Conservation (phyloP, 768 basidiomycete genomes). For the Glaciozyma martinii region DNA sequence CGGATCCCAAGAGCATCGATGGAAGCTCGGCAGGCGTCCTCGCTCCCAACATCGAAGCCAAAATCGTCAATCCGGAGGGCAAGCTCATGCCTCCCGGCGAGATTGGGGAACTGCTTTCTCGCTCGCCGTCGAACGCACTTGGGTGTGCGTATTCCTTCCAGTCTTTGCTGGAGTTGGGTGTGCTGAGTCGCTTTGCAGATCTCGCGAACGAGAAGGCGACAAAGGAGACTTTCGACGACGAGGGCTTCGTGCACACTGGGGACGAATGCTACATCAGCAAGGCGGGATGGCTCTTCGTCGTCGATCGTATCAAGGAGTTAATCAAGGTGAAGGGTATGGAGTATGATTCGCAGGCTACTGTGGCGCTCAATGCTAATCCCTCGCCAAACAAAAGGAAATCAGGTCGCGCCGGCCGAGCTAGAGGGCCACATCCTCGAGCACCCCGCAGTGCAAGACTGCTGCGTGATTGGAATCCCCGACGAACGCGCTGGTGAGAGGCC, state of each 20-base stretch:
- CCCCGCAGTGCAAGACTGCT: slow-evolving; percentile 37
- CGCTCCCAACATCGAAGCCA: slow-evolving; percentile 19
- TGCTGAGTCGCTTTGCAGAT: not conserved
- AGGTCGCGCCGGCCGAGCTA: slow-evolving; percentile 40
- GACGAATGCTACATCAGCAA: slow-evolving; percentile 20
- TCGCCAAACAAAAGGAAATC: slow-evolving; percentile 49
- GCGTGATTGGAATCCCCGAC: slow-evolving; percentile 36
- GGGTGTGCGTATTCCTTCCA: slow-evolving; percentile 8
- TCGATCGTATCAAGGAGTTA: slow-evolving; percentile 29
- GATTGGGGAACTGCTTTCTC: slow-evolving; percentile 22
- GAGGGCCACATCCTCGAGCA: slow-evolving; percentile 38
- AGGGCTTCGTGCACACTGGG: slow-evolving; percentile 29
- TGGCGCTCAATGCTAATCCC: slow-evolving; percentile 22
- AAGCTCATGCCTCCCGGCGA: slow-evolving; percentile 13
- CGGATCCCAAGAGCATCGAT: not conserved
- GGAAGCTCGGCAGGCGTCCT: slow-evolving; percentile 9
- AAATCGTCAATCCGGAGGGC: slow-evolving; percentile 25
- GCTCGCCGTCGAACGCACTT: slow-evolving; percentile 16
- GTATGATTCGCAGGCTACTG: no score
- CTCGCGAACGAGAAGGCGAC: slow-evolving; percentile 27
- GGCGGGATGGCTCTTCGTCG: slow-evolving; percentile 16
- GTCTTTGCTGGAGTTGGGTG: not conserved
- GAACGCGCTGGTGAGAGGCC: slow-evolving; percentile 24
- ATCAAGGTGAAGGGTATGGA: not conserved
- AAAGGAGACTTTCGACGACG: slow-evolving; percentile 24